Conservation (phyloP, 768 basidiomycete genomes). For the Stropharia rugosoannulata region DNA sequence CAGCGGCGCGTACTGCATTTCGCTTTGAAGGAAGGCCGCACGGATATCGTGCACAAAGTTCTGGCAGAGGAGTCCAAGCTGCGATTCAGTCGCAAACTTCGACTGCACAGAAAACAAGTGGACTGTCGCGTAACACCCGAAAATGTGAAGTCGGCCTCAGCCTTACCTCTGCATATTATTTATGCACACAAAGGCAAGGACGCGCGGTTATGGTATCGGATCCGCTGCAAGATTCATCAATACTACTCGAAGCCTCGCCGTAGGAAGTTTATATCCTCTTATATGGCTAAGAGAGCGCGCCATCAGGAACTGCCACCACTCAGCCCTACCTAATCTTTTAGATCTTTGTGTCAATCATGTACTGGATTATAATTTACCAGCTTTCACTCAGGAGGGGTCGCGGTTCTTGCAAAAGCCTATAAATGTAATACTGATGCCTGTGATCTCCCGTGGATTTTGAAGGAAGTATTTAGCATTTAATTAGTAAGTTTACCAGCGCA, state of each 20-base stretch:
- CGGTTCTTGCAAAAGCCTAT: no score
- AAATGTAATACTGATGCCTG: no score
- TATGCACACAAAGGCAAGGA: constrained; percentile 32
- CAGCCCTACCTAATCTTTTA: no score
- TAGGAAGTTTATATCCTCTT: no score
- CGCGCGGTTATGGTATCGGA: constrained; percentile 26
- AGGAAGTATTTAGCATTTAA: no score
- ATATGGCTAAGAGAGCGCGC: no score
- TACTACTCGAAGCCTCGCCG: background rate
- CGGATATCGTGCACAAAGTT: constrained; percentile 42
- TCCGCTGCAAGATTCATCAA: constrained; percentile 8
- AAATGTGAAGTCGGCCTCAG: constrained; percentile 13
- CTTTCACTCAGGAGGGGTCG: no score
- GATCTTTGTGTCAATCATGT: no score
- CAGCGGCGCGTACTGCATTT: constrained; percentile 56
- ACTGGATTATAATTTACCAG: no score
- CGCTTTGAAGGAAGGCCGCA: constrained; percentile 65
- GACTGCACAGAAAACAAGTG: constrained; percentile 14
- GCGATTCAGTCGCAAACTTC: constrained; percentile 7
- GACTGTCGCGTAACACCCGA: constrained; percentile 13
- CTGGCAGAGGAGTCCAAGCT: constrained; percentile 1
- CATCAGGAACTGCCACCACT: no score
- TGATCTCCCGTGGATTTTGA: no score
- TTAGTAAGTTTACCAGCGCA: no score
- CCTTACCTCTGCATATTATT: constrained; percentile 22